A percentile compares a stretch with the other conserved stretches of the same genome.
These are phyloP conservation scores for Fusarium nisikadoi DNA, from an alignment of 2,329 filamentous ascomycete species.

Conservation along the genomic window DNA sequence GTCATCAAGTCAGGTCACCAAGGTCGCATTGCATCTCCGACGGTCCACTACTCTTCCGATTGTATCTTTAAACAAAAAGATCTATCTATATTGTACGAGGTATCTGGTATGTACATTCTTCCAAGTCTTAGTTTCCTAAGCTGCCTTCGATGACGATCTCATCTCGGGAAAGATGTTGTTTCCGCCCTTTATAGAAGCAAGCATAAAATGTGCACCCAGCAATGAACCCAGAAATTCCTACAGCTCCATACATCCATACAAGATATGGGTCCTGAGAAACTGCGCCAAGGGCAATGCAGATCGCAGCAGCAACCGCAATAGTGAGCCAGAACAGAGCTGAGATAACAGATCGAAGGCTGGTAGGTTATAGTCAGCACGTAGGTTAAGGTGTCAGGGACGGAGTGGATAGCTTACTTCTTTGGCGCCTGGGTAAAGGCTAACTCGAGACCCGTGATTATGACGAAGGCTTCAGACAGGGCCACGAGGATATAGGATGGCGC, in stretches of 20 bases:
- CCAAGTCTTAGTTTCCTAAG: neutral
- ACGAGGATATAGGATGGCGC: neutral
- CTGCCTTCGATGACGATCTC: neutral
- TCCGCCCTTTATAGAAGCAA: neutral
- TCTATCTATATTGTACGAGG: too few species aligned
- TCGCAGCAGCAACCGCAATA: neutral
- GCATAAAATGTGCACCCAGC: neutral
- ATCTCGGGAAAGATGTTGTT: neutral
- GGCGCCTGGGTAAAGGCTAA: neutral
- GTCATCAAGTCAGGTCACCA: too few species aligned
- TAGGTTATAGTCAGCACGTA: accelerated
- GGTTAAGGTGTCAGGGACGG: neutral
- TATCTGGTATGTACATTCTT: neutral
- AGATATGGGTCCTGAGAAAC: constrained; percentile 1
- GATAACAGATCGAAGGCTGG: neutral
- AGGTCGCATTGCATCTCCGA: too few species aligned
- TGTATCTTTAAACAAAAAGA: too few species aligned
- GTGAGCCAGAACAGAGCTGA: constrained; percentile 10
- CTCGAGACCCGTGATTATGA: constrained; percentile 6
- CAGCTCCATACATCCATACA: constrained; percentile 9
- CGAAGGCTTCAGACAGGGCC: neutral
- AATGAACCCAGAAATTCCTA: neutral
- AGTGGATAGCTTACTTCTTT: neutral
- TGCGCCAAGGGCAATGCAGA: neutral
- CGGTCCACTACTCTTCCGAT: too few species aligned